Conservation (phyloP, 192 early-diverging fungal genomes). For the Entomortierella parvispora region DNA sequence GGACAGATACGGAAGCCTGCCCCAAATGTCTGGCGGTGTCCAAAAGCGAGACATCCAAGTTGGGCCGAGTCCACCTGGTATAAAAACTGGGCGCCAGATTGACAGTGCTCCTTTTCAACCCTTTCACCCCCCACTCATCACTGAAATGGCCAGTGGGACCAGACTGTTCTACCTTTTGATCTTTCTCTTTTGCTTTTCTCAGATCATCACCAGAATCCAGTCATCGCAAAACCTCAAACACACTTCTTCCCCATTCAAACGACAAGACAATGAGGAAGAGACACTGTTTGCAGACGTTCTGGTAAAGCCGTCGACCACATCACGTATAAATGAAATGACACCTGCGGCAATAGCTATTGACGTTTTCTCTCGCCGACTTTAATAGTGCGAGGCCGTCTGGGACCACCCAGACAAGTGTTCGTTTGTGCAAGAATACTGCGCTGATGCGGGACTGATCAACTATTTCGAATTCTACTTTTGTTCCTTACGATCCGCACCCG, state of each 20-base stretch:
- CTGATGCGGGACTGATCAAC: slow-evolving; percentile 66
- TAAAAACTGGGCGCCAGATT: too few relatives aligned
- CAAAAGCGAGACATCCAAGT: too few relatives aligned
- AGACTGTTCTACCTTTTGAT: slow-evolving; percentile 18
- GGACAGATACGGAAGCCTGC: too few relatives aligned
- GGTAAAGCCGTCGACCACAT: too few relatives aligned
- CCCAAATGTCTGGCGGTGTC: too few relatives aligned
- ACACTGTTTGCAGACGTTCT: not conserved
- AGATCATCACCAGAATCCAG: slow-evolving; percentile 15
- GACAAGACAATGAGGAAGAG: not conserved
- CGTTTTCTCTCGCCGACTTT: not conserved
- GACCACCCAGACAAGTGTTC: slow-evolving; percentile 61
- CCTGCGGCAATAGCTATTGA: not conserved
- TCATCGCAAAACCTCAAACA: slow-evolving; percentile 3
- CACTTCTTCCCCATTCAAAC: slow-evolving; percentile 4
- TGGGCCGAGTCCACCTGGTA: too few relatives aligned
- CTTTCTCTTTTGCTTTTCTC: slow-evolving; percentile 16
- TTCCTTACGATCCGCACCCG: slow-evolving; percentile 22
- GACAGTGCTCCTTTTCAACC: not conserved
- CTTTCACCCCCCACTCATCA: not conserved
- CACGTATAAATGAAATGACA: not conserved
- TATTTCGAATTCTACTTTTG: slow-evolving; percentile 68
- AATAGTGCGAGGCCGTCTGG: slow-evolving; percentile 59
- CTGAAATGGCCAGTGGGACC: not conserved
- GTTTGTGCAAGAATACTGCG: slow-evolving; percentile 68